Conservation (phyloP, 1,139 yeast species). For the Diutina neorugosa region DNA sequence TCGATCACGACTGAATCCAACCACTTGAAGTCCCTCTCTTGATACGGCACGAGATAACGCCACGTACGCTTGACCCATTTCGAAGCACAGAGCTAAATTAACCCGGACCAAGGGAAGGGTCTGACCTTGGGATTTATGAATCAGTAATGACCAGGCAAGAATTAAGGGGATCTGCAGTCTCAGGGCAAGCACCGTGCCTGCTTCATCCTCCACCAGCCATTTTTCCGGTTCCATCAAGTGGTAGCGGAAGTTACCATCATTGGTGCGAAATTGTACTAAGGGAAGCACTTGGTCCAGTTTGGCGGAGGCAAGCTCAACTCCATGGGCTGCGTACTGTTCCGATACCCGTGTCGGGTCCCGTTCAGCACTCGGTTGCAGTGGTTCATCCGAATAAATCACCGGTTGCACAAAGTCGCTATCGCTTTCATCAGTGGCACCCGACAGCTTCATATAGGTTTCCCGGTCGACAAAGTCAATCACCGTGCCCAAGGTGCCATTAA, state of each 20-base stretch:
- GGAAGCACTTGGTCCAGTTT: background rate
- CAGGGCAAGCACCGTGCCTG: background rate
- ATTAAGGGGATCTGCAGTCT: slow-evolving; percentile 62
- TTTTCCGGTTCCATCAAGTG: slow-evolving; percentile 2
- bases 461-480: slow-evolving; percentile 43
- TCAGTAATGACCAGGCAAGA: slow-evolving; percentile 90
- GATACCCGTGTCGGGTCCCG: background rate
- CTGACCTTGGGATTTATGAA: slow-evolving; percentile 95
- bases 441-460: slow-evolving; percentile 6
- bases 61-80: slow-evolving; percentile 91
- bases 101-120: slow-evolving; percentile 75
- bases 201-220: slow-evolving; percentile 2
- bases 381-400: background rate
- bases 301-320: background rate
- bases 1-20: background rate
- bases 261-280: background rate
- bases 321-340: background rate
- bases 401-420: background rate
- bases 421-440: background rate
- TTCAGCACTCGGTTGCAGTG: background rate
- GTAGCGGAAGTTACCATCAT: background rate
- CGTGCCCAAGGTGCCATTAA: slow-evolving; percentile 46
- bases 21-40: background rate
- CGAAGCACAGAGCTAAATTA: slow-evolving; percentile 67
- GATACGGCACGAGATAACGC: slow-evolving; percentile 75